Evolutionary conservation across 306 rosid genomes (phyloP).

Genomic region (Oemleria cerasiformis): DNA sequence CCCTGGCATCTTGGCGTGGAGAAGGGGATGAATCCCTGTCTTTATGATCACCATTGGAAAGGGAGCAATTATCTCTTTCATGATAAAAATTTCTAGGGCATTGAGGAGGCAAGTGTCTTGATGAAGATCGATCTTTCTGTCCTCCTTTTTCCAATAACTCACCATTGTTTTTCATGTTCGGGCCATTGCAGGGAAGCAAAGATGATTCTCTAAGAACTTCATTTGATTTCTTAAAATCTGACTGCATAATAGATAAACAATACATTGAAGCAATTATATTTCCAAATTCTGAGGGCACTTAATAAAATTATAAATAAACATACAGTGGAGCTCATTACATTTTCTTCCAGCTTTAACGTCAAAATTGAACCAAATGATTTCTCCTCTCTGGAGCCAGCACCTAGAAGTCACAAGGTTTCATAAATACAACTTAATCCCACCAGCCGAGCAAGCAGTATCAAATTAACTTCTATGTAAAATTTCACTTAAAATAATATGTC

Average conservation of each 20-base stretch:
- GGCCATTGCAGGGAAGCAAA: conserved; percentile 39
- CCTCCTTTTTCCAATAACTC: conserved; percentile 31
- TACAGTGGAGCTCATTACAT: conserved; percentile 47
- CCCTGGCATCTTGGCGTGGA: conserved; percentile 19
- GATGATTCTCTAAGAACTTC: conserved; percentile 51
- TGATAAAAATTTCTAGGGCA: conserved; percentile 30
- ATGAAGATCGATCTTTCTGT: conserved; percentile 38
- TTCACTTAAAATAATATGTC: background rate
- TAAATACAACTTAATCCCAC: conserved; percentile 9
- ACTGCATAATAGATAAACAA: conserved; percentile 47
- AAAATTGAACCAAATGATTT: conserved; percentile 42
- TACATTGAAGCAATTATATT: conserved; percentile 18
- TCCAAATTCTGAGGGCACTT: conserved; percentile 14
- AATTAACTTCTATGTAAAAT: background rate
- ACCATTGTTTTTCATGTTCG: conserved; percentile 29
- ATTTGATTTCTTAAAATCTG: conserved; percentile 19
- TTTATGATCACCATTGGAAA: conserved; percentile 34
- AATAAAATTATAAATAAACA: conserved; percentile 20
- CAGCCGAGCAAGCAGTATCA: conserved; percentile 1
- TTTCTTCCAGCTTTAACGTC: conserved; percentile 42
- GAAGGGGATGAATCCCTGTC: conserved; percentile 29
- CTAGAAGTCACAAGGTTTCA: conserved; percentile 41
- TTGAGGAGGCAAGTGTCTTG: conserved; percentile 35
- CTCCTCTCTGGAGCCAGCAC: conserved; percentile 40
- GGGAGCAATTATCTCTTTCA: conserved; percentile 13